Base-by-base conservation (phyloP, 768 basidiomycete species). In the Lactarius hatsudake region DNA sequence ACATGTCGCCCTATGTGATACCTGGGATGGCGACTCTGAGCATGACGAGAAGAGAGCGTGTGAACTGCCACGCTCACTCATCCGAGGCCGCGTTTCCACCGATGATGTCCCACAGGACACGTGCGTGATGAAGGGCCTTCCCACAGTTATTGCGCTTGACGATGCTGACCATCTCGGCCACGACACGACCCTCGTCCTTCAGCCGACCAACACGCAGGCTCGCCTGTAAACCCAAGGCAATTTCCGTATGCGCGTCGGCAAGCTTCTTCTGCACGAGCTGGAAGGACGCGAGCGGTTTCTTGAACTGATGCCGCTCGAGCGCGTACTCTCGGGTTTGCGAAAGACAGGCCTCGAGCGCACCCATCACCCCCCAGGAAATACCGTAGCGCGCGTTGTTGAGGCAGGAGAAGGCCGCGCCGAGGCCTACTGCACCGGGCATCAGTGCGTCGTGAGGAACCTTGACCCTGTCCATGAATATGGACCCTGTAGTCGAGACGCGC, bases 181-280 rank as follows among this genome's bases (percentile, higher is more conserved):
- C 86, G 26, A 85, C 71, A 71, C 79, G 82, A 63, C 89, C 85
- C 67, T 79, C 74, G 63, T 98, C 96, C 80, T 97, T 97, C 69
- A 98, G 80, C 36, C 94, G 82, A 2, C 96, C 96, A 28, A 80
- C 79, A 72, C 91, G 91, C 36, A 91, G 76, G 70, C 87, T 89
- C 7, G 90, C 89, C 53, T 86, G 82, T 30, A 93, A 79, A 7
- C 95, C 93, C 15, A 96, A 80, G 1, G 89, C 85, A 10, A 87
- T 85, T 73, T 97, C 94, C 1, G 89, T 92, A 70, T 94, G 90
- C 15, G 96, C 95, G 71, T 98, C 95, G 3, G 90, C 94, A 18
- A 98, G 83, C 78, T 98, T 98, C 86, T 96, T 96, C 76, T 98
- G 96, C 20, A 98, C 83, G n/a, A 98, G 87, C 77, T 98, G 96